Conservation (phyloP, 176 grass and related monocot species). For the Carex cristatella region DNA sequence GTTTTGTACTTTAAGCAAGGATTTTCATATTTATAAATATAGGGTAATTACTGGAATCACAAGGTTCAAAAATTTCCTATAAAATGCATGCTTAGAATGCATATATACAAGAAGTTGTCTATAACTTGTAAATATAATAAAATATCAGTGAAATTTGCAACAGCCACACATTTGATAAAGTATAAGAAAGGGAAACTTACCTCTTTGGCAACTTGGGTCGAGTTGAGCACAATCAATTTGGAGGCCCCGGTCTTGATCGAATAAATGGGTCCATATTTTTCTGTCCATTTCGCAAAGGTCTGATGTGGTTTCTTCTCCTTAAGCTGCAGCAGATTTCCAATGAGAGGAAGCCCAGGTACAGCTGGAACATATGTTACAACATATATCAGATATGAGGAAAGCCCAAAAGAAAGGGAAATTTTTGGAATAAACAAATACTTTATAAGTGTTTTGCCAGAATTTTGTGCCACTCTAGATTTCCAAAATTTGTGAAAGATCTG, state of each 20-base stretch:
- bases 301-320: slow-evolving; percentile 87
- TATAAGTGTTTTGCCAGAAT: neutral
- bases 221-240: slow-evolving; percentile 73
- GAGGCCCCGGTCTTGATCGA: slow-evolving; percentile 55
- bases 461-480: neutral
- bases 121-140: neutral
- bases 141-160: neutral
- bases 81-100: neutral
- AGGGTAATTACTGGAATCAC: neutral
- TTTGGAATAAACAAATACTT: neutral
- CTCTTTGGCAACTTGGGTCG: slow-evolving; percentile 73
- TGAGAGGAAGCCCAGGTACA: slow-evolving; percentile 71
- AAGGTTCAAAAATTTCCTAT: neutral
- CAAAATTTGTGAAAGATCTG: neutral
- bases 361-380: slow-evolving; percentile 31
- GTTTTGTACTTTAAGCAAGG: neutral
- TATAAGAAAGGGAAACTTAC: neutral
- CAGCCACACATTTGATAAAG: neutral
- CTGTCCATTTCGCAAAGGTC: slow-evolving; percentile 71
- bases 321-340: slow-evolving; percentile 76
- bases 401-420: neutral
- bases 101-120: neutral
- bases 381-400: neutral
- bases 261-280: slow-evolving; percentile 77
- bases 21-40: neutral